Evolutionary conservation across 169 alveolate genomes (phyloP).

Genomic region (Plasmodium inui): DNA sequence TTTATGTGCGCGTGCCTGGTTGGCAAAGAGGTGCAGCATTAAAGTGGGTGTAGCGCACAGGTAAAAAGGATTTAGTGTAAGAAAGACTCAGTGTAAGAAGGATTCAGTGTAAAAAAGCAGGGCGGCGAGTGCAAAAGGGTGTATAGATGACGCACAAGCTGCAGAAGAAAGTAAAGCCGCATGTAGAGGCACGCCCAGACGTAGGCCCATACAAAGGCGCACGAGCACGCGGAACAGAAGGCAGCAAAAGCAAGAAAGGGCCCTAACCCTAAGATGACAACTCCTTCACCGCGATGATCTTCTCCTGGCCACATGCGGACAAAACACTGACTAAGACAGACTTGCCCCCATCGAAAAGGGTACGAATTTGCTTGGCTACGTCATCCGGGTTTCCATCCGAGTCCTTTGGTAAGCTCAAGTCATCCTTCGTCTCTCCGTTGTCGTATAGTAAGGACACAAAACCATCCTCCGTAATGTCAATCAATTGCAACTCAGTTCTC

Average conservation of each 20-base stretch:
- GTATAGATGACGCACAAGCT: neutral
- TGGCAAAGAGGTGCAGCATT: neutral
- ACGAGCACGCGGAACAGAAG: no score
- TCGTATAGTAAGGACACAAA: conserved; percentile 93
- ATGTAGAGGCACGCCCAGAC: neutral
- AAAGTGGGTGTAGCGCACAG: neutral
- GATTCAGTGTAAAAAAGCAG: neutral
- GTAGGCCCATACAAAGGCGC: neutral
- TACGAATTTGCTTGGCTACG: conserved; percentile 90
- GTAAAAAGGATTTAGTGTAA: no score
- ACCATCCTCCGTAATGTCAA: conserved; percentile 95
- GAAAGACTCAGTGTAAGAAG: neutral
- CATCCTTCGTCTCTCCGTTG: conserved; percentile 96
- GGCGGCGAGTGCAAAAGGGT: neutral
- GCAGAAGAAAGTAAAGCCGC: neutral
- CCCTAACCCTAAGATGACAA: conserved; percentile 61
- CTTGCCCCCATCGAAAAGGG: conserved; percentile 88
- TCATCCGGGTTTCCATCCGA: conserved; percentile 94
- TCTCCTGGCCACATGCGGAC: conserved; percentile 93
- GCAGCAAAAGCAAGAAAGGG: no score
- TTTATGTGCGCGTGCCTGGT: neutral
- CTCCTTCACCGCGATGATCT: conserved; percentile 89
- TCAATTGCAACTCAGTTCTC: conserved; percentile 93
- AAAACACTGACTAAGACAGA: conserved; percentile 91
- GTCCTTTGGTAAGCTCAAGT: conserved; percentile 95